phyloP scores from a whole-genome alignment of 2,329 filamentous ascomycete genomes.

The Verticillium klebahnii region DNA sequence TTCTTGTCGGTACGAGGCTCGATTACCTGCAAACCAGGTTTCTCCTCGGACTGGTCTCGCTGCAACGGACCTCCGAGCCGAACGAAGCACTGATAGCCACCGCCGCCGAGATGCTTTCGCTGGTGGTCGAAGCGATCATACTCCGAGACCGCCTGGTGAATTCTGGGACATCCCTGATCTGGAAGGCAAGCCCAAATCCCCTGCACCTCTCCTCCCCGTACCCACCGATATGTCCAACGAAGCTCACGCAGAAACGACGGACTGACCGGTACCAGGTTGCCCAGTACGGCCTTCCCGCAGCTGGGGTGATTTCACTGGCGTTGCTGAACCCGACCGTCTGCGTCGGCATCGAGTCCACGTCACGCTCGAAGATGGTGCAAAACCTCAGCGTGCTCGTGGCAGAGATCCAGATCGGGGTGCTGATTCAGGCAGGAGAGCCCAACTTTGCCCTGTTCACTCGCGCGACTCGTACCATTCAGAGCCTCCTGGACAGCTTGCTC shows the following conservation, averaged over 20 bases:
- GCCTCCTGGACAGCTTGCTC: conserved; percentile 8
- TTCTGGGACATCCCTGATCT: conserved; percentile 11
- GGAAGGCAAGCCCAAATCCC: conserved; percentile 8
- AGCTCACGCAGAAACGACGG: background rate
- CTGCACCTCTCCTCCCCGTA: background rate
- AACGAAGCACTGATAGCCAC: conserved; percentile 5
- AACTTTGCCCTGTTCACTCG: conserved; percentile 13
- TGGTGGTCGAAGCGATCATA: conserved; percentile 11
- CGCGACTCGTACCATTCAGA: conserved; percentile 12
- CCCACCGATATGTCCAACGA: background rate
- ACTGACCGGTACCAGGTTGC: conserved; percentile 5
- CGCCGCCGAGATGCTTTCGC: conserved; percentile 10
- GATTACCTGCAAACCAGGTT: conserved; percentile 12
- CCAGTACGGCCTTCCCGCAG: conserved; percentile 12
- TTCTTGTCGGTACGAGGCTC: conserved; percentile 8
- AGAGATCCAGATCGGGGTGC: conserved; percentile 8
- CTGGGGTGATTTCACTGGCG: conserved; percentile 9
- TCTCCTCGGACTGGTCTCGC: conserved; percentile 5
- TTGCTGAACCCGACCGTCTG: conserved; percentile 2
- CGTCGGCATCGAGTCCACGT: background rate
- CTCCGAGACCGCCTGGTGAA: conserved; percentile 10
- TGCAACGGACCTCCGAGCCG: conserved; percentile 5
- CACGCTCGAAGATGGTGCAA: conserved; percentile 9
- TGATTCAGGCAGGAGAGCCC: conserved; percentile 11
- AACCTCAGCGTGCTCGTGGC: conserved; percentile 12